These are phyloP conservation scores for Phaeomoniella chlamydospora DNA, from an alignment of 2,329 filamentous ascomycete species.

Conservation along the genomic window DNA sequence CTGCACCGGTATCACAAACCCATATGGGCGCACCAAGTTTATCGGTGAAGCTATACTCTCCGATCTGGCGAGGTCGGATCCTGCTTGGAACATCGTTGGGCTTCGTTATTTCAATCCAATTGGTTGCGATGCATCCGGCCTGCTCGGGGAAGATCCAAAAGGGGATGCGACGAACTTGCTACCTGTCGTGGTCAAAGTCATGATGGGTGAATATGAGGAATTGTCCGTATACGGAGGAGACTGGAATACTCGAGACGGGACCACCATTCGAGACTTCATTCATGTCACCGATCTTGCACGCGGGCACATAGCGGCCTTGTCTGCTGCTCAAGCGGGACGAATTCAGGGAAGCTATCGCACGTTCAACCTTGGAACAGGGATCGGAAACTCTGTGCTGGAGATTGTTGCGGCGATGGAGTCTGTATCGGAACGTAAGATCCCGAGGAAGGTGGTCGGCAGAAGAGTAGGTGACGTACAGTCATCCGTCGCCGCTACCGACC, in stretches of 20 bases:
- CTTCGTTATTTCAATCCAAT: slow-evolving; percentile 56
- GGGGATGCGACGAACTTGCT: slow-evolving; percentile 49
- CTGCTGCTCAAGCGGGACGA: slow-evolving; percentile 18
- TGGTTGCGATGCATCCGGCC: slow-evolving; percentile 48
- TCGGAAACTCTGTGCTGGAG: slow-evolving; percentile 22
- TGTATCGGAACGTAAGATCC: slow-evolving; percentile 19
- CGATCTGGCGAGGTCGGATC: slow-evolving; percentile 45
- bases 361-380: slow-evolving; percentile 24
- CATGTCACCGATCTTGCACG: slow-evolving; percentile 51
- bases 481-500: slow-evolving; percentile 20
- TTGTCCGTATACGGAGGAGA: slow-evolving; percentile 51
- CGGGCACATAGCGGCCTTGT: slow-evolving; percentile 46
- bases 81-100: slow-evolving; percentile 47
- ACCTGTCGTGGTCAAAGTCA: slow-evolving; percentile 47
- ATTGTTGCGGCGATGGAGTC: slow-evolving; percentile 22
- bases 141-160: slow-evolving; percentile 49
- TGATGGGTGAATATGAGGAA: slow-evolving; percentile 37
- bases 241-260: slow-evolving; percentile 52
- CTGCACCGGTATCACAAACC: slow-evolving; percentile 45
- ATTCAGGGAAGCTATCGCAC: slow-evolving; percentile 24
- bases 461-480: slow-evolving; percentile 23
- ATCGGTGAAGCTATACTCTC: slow-evolving; percentile 53
- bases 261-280: slow-evolving; percentile 53
- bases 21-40: slow-evolving; percentile 54
- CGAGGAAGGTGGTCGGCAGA: slow-evolving; percentile 16